Evolutionary conservation across 108 stramenopile species (phyloP).

Genomic region (Halocafeteria seosinensis): DNA sequence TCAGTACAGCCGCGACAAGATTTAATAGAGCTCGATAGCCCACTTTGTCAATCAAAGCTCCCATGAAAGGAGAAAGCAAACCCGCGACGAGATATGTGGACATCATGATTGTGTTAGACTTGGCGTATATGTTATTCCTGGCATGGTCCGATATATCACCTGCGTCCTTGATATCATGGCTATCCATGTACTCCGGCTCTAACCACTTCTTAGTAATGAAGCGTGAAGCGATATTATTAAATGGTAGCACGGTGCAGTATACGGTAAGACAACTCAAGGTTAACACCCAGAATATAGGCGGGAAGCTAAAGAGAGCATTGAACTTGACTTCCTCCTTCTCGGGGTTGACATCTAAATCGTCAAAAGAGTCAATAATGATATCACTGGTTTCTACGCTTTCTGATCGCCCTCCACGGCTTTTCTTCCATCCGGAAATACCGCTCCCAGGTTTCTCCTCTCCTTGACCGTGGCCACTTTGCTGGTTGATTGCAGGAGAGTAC

Average conservation of each 20-base stretch:
- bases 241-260: slow-evolving; percentile 49
- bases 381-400: too few species aligned
- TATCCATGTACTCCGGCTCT: slow-evolving; percentile 12
- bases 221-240: slow-evolving; percentile 45
- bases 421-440: too few species aligned
- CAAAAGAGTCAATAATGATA: not conserved
- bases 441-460: too few species aligned
- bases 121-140: slow-evolving; percentile 26
- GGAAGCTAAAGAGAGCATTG: slow-evolving; percentile 21
- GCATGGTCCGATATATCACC: slow-evolving; percentile 10
- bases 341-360: not conserved
- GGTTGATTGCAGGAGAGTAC: too few species aligned
- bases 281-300: slow-evolving; percentile 38
- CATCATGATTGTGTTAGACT: slow-evolving; percentile 31
- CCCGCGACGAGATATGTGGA: slow-evolving; percentile 44
- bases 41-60: slow-evolving; percentile 38
- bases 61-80: slow-evolving; percentile 30
- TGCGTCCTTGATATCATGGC: slow-evolving; percentile 7
- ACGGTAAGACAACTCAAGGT: slow-evolving; percentile 38
- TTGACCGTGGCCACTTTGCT: too few species aligned
- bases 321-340: slow-evolving; percentile 8
- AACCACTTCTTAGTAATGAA: slow-evolving; percentile 12
- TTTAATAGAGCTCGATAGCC: slow-evolving; percentile 35
- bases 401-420: too few species aligned
- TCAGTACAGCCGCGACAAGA: slow-evolving; percentile 21